Evolutionary conservation across 306 rosid genomes (phyloP), one percentile per base, ranked within the genome.

Genomic region (Carpinus fangiana): DNA sequence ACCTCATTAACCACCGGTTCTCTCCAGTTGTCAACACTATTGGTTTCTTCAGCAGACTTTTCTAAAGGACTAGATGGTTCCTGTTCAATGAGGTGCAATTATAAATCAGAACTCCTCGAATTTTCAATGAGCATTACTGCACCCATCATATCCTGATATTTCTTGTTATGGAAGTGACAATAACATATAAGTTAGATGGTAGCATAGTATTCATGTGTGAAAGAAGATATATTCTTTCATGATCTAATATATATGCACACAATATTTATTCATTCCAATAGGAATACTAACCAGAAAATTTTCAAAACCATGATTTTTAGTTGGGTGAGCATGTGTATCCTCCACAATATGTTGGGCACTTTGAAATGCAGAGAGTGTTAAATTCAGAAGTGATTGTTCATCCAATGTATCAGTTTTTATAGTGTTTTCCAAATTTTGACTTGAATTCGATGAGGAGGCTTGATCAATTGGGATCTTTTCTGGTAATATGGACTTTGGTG

Each of bases 401-500:
- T 3, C 69, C 16, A 41, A 68, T 26, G 51, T 79, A 79, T 57
- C 73, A 36, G 76, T 82, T 72, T 73, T 48, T 48, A 3, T 3
- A 62, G 23, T 79, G 14, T 28, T 46, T 18, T 61, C 47, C 51
- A 75, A 45, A 50, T 36, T 70, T 65, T 76, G 84, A 76, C 67
- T 76, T 61, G 28, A 79, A 73, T 48, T 18, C 34, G 83, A 76
- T n/a, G 85, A 73, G 12, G 83, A 59, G 51, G 51, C 55, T 12
- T 79, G 85, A 31, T 86, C 82, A 70, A 59, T 59, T 2, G 31
- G 5, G 20, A 53, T 68, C 18, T 79, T 73, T 59, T 83, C 84
- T 52, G 76, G 73, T 72, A 82, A 64, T 13, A 83, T 76, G 20
- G 86, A 84, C 34, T 80, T 86, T 31, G 90, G 93, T 43, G 93